phyloP scores from a whole-genome alignment of 345 rosid species.

The Aquilaria malaccensis region DNA sequence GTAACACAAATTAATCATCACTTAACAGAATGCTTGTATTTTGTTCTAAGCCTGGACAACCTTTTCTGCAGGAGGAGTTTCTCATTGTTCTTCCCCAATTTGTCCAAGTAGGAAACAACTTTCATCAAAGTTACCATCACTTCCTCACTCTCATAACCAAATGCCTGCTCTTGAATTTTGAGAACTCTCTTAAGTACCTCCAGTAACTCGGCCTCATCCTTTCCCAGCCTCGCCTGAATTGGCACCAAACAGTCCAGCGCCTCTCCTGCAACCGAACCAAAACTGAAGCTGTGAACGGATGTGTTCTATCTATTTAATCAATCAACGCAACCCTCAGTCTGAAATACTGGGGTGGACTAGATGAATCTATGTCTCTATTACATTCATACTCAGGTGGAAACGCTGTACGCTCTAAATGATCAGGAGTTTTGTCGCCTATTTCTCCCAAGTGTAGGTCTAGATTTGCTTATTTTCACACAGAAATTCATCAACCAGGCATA shows the following conservation, averaged over 20 bases:
- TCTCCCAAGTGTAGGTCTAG: background rate
- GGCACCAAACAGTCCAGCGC: constrained; percentile 77
- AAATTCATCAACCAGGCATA: background rate
- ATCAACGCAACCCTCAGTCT: background rate
- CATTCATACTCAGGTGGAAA: too few species aligned
- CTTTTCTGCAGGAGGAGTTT: constrained; percentile 54
- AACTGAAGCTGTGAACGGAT: too few species aligned
- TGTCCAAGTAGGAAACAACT: constrained; percentile 50
- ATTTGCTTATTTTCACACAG: background rate
- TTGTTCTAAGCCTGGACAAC: constrained; percentile 43
- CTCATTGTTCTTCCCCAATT: constrained; percentile 62
- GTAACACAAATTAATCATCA: too few species aligned
- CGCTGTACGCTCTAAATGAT: too few species aligned
- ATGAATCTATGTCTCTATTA: too few species aligned
- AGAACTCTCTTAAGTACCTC: constrained; percentile 52
- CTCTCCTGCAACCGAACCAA: constrained; percentile 40
- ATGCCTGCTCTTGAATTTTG: constrained; percentile 69
- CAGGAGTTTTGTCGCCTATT: background rate
- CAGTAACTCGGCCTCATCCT: constrained; percentile 35
- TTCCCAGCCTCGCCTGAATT: constrained; percentile 51
- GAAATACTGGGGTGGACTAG: background rate
- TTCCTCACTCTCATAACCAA: constrained; percentile 60
- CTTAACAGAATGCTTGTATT: constrained; percentile 40
- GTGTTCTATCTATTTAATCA: too few species aligned
- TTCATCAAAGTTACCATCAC: constrained; percentile 61